These are phyloP conservation scores for Acacia acuminata DNA, from an alignment of 306 rosid species.

Conservation along the genomic window DNA sequence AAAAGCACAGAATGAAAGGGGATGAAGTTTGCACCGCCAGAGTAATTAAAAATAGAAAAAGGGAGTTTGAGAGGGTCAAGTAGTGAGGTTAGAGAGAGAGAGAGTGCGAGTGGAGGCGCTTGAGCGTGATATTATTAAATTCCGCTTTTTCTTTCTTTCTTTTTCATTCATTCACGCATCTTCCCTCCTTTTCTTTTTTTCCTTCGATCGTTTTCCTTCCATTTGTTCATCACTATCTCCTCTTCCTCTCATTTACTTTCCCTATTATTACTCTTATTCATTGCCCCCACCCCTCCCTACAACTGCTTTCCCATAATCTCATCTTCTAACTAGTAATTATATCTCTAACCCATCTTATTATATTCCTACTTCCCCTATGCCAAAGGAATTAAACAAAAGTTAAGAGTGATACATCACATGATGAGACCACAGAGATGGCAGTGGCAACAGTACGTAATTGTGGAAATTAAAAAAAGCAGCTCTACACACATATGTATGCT, in stretches of 20 bases:
- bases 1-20: too few species aligned
- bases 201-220: constrained; percentile 28
- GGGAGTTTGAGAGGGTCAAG: too few species aligned
- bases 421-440: constrained; percentile 38
- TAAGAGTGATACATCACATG: constrained; percentile 27
- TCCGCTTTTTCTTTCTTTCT: not conserved
- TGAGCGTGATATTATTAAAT: constrained; percentile 70
- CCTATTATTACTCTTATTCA: too few species aligned
- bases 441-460: constrained; percentile 17
- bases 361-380: not conserved
- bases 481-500: too few species aligned
- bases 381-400: not conserved
- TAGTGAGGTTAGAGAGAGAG: too few species aligned
- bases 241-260: not conserved
- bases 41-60: not conserved
- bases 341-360: too few species aligned
- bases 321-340: too few species aligned
- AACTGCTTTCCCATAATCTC: too few species aligned
- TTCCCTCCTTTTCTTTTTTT: constrained; percentile 19
- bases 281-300: too few species aligned
- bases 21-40: too few species aligned
- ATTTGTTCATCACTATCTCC: not conserved
- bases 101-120: constrained; percentile 38
- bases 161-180: constrained; percentile 46
- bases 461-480: too few species aligned